Percentiles rank a stretch among this genome's conserved stretches.
Evolutionary conservation across 2,329 filamentous ascomycete species (phyloP).

Genomic region (Phialophora verrucosa): DNA sequence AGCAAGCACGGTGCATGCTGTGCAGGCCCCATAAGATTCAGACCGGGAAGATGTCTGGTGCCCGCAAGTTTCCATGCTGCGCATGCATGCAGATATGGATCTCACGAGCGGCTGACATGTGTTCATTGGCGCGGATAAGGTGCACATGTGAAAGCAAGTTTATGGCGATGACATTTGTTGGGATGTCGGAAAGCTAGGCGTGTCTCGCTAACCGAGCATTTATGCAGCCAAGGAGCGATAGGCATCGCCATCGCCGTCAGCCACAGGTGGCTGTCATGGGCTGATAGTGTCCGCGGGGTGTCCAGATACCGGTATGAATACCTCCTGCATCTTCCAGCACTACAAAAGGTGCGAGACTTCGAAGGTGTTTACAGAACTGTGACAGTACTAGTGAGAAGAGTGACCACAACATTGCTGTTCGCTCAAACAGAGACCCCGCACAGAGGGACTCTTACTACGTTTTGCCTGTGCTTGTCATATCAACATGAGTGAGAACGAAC

Average conservation of each 20-base stretch:
- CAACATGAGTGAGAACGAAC: background rate
- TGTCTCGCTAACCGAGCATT: constrained; percentile 2
- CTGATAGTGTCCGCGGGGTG: background rate
- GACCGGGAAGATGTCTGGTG: constrained; percentile 18
- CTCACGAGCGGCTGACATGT: constrained; percentile 12
- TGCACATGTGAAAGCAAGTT: constrained; percentile 16
- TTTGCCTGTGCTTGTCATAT: no score
- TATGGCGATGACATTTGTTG: constrained; percentile 10
- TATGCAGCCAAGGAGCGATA: background rate
- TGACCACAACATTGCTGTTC: background rate
- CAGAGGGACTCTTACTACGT: background rate
- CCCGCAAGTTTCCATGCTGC: constrained; percentile 13
- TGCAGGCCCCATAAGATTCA: constrained; percentile 11
- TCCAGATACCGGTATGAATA: background rate
- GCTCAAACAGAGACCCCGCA: background rate
- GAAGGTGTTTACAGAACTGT: background rate
- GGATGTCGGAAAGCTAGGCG: constrained; percentile 8
- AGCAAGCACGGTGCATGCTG: constrained; percentile 10
- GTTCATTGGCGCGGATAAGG: constrained; percentile 16
- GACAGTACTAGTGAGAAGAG: background rate
- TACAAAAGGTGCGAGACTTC: background rate
- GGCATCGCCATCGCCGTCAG: background rate
- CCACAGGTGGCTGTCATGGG: background rate
- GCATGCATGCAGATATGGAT: constrained; percentile 10
- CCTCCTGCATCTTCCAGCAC: background rate